Evolutionary conservation across 768 basidiomycete species (phyloP).

Genomic region (Crepidotus variabilis): DNA sequence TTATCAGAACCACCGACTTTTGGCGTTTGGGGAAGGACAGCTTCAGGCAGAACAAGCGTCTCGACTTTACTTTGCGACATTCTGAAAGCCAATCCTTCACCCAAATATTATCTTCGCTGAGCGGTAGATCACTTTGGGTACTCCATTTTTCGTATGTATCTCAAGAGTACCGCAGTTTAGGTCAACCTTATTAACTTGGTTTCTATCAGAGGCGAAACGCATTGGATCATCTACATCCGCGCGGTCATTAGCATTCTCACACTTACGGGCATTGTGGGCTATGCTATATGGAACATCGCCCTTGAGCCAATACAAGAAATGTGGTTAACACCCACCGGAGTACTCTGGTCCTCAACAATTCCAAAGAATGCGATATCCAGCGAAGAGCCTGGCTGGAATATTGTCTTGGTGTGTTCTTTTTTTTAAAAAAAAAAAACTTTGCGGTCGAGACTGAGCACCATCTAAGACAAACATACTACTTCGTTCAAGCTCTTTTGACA

Average conservation of each 20-base stretch:
- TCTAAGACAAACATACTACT: neutral
- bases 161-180: too few relatives aligned
- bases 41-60: too few relatives aligned
- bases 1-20: too few relatives aligned
- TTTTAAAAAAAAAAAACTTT: neutral
- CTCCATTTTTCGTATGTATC: neutral
- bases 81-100: too few relatives aligned
- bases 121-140: neutral
- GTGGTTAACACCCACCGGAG: neutral
- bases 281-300: neutral
- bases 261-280: neutral
- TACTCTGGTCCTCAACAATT: neutral
- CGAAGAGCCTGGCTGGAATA: neutral
- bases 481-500: neutral
- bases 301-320: neutral
- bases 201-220: neutral
- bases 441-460: neutral
- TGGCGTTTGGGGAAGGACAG: too few relatives aligned
- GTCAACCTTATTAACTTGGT: too few relatives aligned
- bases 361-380: neutral
- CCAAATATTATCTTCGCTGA: neutral
- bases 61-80: too few relatives aligned
- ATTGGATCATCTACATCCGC: neutral
- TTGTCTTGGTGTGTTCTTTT: neutral
- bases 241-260: neutral